Conservation (phyloP, 441 rosid genomes). For the Manihot esculenta region DNA sequence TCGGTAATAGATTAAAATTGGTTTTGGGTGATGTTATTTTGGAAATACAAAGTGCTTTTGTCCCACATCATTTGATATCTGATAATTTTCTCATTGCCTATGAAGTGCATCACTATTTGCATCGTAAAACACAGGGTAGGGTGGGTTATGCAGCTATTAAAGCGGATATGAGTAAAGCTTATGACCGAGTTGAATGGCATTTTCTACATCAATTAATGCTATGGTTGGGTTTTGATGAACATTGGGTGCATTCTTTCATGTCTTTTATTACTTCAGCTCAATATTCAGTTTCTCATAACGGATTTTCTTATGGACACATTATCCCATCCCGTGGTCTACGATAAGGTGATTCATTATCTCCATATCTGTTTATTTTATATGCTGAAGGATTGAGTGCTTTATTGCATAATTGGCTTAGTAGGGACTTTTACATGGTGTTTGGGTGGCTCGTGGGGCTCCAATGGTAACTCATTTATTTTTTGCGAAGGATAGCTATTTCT, state of each 20-base stretch:
- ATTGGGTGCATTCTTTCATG: background rate
- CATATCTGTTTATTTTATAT: background rate
- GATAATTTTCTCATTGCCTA: background rate
- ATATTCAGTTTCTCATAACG: background rate
- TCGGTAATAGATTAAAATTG: too few relatives aligned
- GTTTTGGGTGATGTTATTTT: background rate
- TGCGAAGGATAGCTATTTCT: background rate
- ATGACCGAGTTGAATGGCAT: background rate
- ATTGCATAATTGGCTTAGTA: background rate
- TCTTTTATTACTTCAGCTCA: background rate
- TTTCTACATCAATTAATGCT: background rate
- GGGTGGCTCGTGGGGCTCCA: background rate
- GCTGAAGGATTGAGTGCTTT: background rate
- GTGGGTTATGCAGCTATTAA: background rate
- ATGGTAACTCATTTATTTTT: background rate
- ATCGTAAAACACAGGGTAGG: background rate
- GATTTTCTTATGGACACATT: background rate
- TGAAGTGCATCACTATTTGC: background rate
- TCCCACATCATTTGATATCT: background rate
- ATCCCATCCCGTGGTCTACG: background rate
- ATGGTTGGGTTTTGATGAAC: background rate
- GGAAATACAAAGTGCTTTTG: background rate
- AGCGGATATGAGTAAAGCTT: background rate
- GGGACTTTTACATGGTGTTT: background rate
- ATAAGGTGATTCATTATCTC: background rate